These are phyloP conservation scores for Parietaria judaica DNA, from an alignment of 306 rosid species.

Conservation along the genomic window DNA sequence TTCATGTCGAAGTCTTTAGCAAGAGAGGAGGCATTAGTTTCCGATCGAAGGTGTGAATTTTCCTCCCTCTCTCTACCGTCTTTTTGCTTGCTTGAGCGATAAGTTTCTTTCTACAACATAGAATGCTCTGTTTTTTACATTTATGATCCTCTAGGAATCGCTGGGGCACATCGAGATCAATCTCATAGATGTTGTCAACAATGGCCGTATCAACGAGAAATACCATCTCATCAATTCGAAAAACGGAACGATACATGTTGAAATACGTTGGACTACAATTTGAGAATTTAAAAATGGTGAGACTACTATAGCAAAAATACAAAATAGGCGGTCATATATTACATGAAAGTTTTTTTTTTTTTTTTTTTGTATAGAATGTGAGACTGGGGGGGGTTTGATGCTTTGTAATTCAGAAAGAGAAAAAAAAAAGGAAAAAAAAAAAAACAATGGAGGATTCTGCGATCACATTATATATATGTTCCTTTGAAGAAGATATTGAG, in stretches of 20 bases:
- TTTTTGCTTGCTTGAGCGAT: neutral
- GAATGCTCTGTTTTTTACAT: neutral
- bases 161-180: slow-evolving; percentile 72
- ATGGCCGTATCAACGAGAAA: slow-evolving; percentile 70
- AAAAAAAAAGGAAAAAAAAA: neutral
- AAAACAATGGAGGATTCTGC: neutral
- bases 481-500: neutral
- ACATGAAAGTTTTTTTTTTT: no score
- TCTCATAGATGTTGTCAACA: slow-evolving; percentile 61
- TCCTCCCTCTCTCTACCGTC: neutral
- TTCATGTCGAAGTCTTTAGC: slow-evolving; percentile 63
- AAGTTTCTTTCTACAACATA: neutral
- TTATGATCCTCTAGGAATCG: slow-evolving; percentile 43
- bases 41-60: slow-evolving; percentile 37
- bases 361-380: no score
- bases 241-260: slow-evolving; percentile 70
- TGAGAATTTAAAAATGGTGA: slow-evolving; percentile 14
- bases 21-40: slow-evolving; percentile 43
- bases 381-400: no score
- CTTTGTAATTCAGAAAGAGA: no score
- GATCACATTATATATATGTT: neutral
- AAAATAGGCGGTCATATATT: no score
- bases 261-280: slow-evolving; percentile 49
- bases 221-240: slow-evolving; percentile 69
- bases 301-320: no score